phyloP scores from a whole-genome alignment of 768 basidiomycete genomes.

The Trichaptum fuscoviolaceum region DNA sequence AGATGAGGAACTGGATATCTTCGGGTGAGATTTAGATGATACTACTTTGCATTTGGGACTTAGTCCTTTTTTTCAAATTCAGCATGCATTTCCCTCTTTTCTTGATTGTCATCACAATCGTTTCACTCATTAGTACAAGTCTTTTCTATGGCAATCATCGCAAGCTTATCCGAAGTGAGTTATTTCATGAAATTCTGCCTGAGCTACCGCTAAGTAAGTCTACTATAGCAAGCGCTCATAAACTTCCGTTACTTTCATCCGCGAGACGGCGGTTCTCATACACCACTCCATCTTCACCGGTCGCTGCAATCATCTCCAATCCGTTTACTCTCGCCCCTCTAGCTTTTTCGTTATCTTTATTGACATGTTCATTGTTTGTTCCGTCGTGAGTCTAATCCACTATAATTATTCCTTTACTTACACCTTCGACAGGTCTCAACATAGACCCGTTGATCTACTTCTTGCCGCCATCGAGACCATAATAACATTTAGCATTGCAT shows the following conservation, averaged over 20 bases:
- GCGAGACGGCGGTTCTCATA: constrained; percentile 34
- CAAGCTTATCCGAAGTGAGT: constrained; percentile 59
- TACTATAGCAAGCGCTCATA: constrained; percentile 30
- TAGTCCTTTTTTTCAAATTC: not conserved
- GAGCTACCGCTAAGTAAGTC: not conserved
- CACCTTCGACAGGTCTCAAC: constrained; percentile 36
- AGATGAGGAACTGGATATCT: constrained; percentile 36
- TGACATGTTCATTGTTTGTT: constrained; percentile 46
- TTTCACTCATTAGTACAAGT: constrained; percentile 54
- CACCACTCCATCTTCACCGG: constrained; percentile 15
- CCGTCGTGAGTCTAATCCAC: constrained; percentile 44
- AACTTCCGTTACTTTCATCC: constrained; percentile 37
- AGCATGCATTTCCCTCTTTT: constrained; percentile 67
- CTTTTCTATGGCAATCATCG: constrained; percentile 57
- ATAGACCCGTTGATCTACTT: constrained; percentile 76
- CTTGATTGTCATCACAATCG: constrained; percentile 48
- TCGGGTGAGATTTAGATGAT: constrained; percentile 30
- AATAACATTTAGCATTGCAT: constrained; percentile 79
- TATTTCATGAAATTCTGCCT: not conserved
- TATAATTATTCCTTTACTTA: not conserved
- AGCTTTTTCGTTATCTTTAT: constrained; percentile 48
- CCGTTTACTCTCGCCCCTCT: constrained; percentile 71
- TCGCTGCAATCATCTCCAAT: constrained; percentile 48
- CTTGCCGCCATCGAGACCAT: constrained; percentile 73
- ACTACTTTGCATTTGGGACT: not conserved